Evolutionary conservation across 192 early-diverging fungal species (phyloP).

Genomic region (Paraglomus occultum): DNA sequence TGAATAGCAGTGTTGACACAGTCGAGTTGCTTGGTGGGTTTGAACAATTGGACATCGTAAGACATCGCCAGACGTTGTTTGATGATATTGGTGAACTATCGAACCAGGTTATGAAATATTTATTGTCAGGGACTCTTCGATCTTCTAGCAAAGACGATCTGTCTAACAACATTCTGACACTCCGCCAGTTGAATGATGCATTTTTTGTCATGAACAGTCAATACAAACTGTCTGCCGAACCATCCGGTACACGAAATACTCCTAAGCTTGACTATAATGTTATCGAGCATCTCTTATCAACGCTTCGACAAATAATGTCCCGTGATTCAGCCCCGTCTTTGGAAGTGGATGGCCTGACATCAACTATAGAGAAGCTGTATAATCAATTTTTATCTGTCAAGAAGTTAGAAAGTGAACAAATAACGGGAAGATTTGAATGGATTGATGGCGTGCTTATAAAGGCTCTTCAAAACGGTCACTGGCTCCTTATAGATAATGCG

Average conservation of each 20-base stretch:
- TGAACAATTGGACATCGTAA: conserved; percentile 87
- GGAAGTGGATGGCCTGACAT: no score
- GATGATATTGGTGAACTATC: conserved; percentile 44
- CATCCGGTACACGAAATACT: background rate
- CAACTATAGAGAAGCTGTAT: conserved; percentile 12
- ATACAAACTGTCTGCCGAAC: conserved; percentile 25
- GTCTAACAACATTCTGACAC: conserved; percentile 13
- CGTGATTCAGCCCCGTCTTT: background rate
- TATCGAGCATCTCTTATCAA: conserved; percentile 7
- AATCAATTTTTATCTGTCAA: conserved; percentile 42
- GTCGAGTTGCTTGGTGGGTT: conserved; percentile 97
- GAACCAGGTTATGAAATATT: conserved; percentile 41
- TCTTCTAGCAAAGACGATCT: background rate
- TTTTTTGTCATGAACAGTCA: conserved; percentile 38
- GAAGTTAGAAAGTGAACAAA: conserved; percentile 46
- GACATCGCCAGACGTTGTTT: conserved; percentile 60
- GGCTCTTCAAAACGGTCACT: conserved; percentile 86
- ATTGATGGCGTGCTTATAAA: conserved; percentile 91
- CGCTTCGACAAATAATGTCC: conserved; percentile 4
- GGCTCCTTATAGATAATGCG: conserved; percentile 94
- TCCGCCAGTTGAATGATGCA: conserved; percentile 38
- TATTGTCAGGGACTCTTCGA: conserved; percentile 33
- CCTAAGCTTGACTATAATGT: conserved; percentile 32
- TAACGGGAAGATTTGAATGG: conserved; percentile 93
- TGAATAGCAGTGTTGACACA: conserved; percentile 94